Base-by-base conservation (phyloP, 106 monocot genomes). In the Phalaenopsis aphrodite region DNA sequence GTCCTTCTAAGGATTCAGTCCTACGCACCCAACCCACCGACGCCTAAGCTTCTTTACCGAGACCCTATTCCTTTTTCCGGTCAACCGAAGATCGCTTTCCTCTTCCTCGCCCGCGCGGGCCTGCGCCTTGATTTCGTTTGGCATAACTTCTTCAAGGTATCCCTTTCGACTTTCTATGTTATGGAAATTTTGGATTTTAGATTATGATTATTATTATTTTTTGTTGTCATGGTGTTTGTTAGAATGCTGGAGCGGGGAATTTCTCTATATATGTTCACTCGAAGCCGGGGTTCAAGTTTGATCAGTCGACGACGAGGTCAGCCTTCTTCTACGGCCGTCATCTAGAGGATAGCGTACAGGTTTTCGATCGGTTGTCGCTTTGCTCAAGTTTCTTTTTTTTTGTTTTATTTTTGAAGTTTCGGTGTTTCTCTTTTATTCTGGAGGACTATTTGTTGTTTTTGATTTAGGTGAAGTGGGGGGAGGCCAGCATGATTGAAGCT, bases 71-170 rank as follows among this genome's bases (percentile, higher is more conserved):
- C 72, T 12, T 88, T 84, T 81, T 36, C 80, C 55, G 87, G 92
- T 1, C n/a, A 15, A 45, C 91, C 91, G 8, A 98, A 93, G 84
- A 81, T 98, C 75, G 92, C 98, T 19, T 98, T 98, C 85, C 81
- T 98, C 74, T 98, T 98, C 87, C 85, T 98, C 48, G 87, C 84
- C 16, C 87, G 94, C 42, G 43, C 85, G 18, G 77, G 77, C 23
- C 81, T 98, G 49, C 94, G 92, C 61, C 91, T 98, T 65, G 98
- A 98, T 80, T 98, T 98, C 85, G 78, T 98, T 11, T 98, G 98
- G 98, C 85, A 94, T 82, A 42, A 82, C 41, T 94, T 94, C 85
- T 94, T 98, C 81, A 78, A 84, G 88, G 94, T 83, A 84, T 47
- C 64, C 45, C 19, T 23, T 15, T 5, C 24, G 11, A 16, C 18